phyloP scores from a whole-genome alignment of 768 basidiomycete species.

The Suillus luteus region DNA sequence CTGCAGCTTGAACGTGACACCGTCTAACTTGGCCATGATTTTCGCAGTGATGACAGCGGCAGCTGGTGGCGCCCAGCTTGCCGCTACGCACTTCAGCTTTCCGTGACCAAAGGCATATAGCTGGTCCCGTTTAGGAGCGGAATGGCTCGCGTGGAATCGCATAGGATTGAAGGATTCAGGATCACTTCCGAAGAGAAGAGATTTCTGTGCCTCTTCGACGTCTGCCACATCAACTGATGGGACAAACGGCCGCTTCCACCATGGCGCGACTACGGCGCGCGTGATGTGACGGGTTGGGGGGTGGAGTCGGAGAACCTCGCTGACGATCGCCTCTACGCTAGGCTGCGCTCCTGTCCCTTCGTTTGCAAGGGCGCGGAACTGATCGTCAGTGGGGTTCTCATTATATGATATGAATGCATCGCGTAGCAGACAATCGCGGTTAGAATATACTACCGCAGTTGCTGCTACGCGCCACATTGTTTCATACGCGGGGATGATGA shows the following conservation, averaged over 20 bases:
- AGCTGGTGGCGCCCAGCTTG: constrained; percentile 52
- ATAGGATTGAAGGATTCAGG: constrained; percentile 39
- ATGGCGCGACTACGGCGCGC: constrained; percentile 24
- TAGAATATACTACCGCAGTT: constrained; percentile 35
- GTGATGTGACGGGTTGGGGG: constrained; percentile 53
- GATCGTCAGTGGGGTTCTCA: constrained; percentile 27
- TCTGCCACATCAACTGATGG: constrained; percentile 25
- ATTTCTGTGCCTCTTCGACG: constrained; percentile 22
- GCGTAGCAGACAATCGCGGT: constrained; percentile 19
- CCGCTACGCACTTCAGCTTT: constrained; percentile 45
- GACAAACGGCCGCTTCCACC: constrained; percentile 10
- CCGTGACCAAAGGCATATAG: constrained; percentile 47
- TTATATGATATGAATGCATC: constrained; percentile 34
- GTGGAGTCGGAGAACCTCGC: constrained; percentile 50
- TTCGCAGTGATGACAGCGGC: constrained; percentile 45
- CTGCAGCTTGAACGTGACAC: constrained; percentile 24
- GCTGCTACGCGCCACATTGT: constrained; percentile 60
- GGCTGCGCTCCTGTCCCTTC: constrained; percentile 17
- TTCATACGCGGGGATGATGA: constrained; percentile 57
- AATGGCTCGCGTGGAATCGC: constrained; percentile 31
- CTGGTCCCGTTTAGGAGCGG: constrained; percentile 26
- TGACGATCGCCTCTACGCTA: constrained; percentile 40
- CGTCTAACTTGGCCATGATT: constrained; percentile 34
- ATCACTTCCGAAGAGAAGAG: constrained; percentile 42
- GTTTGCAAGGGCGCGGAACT: constrained; percentile 29